Evolutionary conservation across 2,329 filamentous ascomycete genomes (phyloP).

Genomic region (Colletotrichum lindemuthianum): DNA sequence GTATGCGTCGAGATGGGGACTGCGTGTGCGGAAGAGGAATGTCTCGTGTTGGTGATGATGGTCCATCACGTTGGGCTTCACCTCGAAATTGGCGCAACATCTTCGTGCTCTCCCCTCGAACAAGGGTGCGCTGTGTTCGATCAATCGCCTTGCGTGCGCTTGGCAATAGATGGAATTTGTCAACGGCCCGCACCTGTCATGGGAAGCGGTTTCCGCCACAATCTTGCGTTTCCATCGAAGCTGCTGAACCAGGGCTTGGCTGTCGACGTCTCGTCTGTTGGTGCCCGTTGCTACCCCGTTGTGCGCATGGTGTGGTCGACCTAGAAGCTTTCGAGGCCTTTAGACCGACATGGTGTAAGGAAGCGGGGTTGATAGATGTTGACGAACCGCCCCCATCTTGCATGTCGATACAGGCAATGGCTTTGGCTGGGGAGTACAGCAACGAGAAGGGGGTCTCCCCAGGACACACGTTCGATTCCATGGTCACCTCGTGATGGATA

Average conservation of each 20-base stretch:
- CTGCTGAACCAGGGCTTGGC: neutral
- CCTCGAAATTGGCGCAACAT: conserved; percentile 5
- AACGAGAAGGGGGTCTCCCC: neutral
- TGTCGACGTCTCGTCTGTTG: conserved; percentile 8
- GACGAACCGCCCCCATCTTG: neutral
- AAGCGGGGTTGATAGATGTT: neutral
- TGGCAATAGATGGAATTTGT: conserved; percentile 10
- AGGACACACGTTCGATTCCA: neutral
- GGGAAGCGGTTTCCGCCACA: conserved; percentile 7
- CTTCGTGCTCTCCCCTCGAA: conserved; percentile 12
- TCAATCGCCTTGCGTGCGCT: conserved; percentile 1
- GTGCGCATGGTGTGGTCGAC: neutral
- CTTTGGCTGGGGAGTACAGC: neutral
- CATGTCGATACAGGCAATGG: neutral
- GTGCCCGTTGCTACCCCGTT: neutral
- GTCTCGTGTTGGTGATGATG: conserved; percentile 20
- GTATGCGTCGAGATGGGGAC: conserved; percentile 16
- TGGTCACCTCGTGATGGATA: neutral
- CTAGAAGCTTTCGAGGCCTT: neutral
- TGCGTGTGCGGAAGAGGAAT: neutral
- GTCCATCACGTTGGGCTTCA: conserved; percentile 2
- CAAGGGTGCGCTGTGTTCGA: neutral
- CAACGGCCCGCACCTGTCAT: conserved; percentile 28
- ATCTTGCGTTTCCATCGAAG: neutral
- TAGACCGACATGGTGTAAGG: neutral